Evolutionary conservation across 176 grass and related monocot species (phyloP).

Genomic region (Thalia dealbata): DNA sequence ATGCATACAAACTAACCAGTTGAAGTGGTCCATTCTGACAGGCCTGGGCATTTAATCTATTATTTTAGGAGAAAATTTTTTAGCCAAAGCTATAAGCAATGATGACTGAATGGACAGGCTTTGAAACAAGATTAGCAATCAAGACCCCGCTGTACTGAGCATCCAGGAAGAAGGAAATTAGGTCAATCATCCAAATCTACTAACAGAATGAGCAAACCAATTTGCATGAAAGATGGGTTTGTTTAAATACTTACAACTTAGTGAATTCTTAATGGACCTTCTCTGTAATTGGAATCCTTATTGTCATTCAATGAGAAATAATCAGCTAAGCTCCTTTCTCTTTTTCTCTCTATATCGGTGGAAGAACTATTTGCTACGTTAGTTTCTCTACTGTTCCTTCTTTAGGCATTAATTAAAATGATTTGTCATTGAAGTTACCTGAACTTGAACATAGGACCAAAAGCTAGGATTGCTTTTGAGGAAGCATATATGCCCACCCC

Average conservation of each 20-base stretch:
- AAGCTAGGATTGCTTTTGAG: neutral
- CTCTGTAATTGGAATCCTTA: too few species aligned
- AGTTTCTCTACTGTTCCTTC: too few species aligned
- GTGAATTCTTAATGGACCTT: too few species aligned
- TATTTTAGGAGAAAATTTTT: neutral
- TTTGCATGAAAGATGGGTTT: too few species aligned
- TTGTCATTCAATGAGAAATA: too few species aligned
- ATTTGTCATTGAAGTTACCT: neutral
- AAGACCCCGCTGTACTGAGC: neutral
- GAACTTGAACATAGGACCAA: neutral
- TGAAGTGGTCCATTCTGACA: conserved; percentile 1
- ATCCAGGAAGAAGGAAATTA: neutral
- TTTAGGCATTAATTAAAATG: neutral
- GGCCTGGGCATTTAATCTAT: neutral
- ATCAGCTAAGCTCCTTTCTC: too few species aligned
- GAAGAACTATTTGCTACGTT: too few species aligned
- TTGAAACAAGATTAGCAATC: neutral
- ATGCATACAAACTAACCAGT: neutral
- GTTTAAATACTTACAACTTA: too few species aligned
- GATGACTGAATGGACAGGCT: conserved; percentile 1
- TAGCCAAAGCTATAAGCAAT: neutral
- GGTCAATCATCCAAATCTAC: neutral
- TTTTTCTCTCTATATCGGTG: too few species aligned
- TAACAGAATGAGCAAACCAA: neutral
- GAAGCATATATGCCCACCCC: neutral